phyloP scores from a whole-genome alignment of 2,329 filamentous ascomycete genomes.

The Lasiodiplodia hormozganensis region DNA sequence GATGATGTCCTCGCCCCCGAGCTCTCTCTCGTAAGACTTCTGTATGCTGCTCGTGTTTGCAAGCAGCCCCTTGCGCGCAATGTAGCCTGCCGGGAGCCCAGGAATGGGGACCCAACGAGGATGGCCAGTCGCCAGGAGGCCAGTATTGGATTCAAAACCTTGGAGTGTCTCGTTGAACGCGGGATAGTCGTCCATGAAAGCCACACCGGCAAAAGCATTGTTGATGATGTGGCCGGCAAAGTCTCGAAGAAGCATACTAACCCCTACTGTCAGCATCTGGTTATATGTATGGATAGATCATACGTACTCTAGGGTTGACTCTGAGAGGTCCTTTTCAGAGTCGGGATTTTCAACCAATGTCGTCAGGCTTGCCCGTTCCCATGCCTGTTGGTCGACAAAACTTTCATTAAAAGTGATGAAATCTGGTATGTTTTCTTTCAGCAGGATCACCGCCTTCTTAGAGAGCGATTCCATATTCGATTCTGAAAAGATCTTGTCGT shows the following conservation, averaged over 20 bases:
- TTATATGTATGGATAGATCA: slow-evolving; percentile 29
- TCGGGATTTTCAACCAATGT: slow-evolving; percentile 48
- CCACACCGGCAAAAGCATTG: slow-evolving; percentile 60
- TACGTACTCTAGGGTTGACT: slow-evolving; percentile 55
- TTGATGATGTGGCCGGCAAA: slow-evolving; percentile 62
- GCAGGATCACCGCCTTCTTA: slow-evolving; percentile 44
- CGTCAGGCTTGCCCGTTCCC: slow-evolving; percentile 64
- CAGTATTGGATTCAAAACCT: slow-evolving; percentile 61
- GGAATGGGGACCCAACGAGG: slow-evolving; percentile 64
- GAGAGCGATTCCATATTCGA: slow-evolving; percentile 54
- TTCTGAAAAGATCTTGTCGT: slow-evolving; percentile 57
- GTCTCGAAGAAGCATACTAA: slow-evolving; percentile 57
- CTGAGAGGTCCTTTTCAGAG: slow-evolving; percentile 53
- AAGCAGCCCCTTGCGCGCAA: slow-evolving; percentile 41
- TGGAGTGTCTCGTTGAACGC: slow-evolving; percentile 63
- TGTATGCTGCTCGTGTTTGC: slow-evolving; percentile 38
- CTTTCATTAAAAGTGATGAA: slow-evolving; percentile 66
- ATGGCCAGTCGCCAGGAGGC: slow-evolving; percentile 61
- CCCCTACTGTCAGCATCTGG: slow-evolving; percentile 40
- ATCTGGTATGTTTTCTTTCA: slow-evolving; percentile 58
- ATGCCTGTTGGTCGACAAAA: slow-evolving; percentile 66
- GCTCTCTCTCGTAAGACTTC: slow-evolving; percentile 40
- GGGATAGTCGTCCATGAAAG: slow-evolving; percentile 60
- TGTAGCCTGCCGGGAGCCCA: slow-evolving; percentile 56
- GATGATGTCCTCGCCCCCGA: slow-evolving; percentile 36